Conservation (phyloP, 2,329 filamentous ascomycete genomes). For the Colletotrichum echinochloae region DNA sequence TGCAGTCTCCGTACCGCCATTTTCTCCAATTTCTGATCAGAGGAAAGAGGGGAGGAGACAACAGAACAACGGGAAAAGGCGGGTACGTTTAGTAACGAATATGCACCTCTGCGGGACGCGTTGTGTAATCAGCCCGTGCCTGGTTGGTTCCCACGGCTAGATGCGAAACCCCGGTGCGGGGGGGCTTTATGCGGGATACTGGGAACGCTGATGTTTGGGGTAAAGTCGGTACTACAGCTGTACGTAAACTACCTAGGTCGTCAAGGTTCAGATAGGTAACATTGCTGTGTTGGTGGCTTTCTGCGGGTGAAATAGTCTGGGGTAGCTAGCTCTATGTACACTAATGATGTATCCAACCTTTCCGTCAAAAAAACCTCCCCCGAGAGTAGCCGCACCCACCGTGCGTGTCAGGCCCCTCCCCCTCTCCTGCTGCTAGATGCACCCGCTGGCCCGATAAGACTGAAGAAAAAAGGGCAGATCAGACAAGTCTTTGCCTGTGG, state of each 20-base stretch:
- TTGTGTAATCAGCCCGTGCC: constrained; percentile 25
- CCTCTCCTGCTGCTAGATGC: neutral
- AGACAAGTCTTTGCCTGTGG: neutral
- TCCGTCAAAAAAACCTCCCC: neutral
- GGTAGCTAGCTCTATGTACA: neutral
- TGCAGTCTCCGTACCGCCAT: too few relatives aligned
- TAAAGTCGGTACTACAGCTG: neutral
- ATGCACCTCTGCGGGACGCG: neutral
- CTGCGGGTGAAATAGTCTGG: constrained; percentile 17
- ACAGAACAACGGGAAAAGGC: too few relatives aligned
- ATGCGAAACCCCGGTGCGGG: constrained; percentile 18
- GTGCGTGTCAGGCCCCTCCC: neutral
- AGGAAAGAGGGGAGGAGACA: too few relatives aligned
- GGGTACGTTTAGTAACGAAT: neutral
- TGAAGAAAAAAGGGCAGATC: neutral
- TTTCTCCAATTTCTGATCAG: constrained; percentile 1
- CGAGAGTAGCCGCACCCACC: constrained; percentile 13
- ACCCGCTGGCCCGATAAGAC: neutral
- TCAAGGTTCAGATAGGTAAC: too few relatives aligned
- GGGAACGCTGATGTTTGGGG: constrained; percentile 23
- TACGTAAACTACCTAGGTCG: too few relatives aligned
- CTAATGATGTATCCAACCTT: neutral
- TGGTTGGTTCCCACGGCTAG: constrained; percentile 34
- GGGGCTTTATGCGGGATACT: neutral
- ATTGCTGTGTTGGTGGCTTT: neutral